phyloP scores from a whole-genome alignment of 2,329 filamentous ascomycete genomes.

The Beauveria sp. region DNA sequence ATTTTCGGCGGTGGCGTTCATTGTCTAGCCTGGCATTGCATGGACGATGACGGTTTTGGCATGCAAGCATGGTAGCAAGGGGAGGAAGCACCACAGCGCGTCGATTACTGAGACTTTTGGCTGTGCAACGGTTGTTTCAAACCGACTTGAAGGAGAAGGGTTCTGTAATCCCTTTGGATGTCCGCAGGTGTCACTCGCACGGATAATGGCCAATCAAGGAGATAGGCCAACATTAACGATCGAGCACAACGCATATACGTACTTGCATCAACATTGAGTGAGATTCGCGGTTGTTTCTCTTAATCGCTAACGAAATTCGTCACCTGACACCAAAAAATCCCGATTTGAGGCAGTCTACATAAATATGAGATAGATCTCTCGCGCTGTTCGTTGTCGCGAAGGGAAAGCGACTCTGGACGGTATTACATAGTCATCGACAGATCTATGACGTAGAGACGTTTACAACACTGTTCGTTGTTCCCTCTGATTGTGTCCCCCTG shows the following conservation, averaged over 20 bases:
- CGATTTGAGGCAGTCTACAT: background rate
- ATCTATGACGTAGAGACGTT: slow-evolving; percentile 1
- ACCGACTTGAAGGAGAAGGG: no score
- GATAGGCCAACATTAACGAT: background rate
- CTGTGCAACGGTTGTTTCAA: no score
- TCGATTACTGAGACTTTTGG: background rate
- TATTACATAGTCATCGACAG: background rate
- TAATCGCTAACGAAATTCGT: background rate
- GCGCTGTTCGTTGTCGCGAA: no score
- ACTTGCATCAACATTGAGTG: background rate
- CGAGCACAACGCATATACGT: background rate
- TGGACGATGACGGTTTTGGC: background rate
- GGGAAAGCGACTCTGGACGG: background rate
- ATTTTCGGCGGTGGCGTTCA: background rate
- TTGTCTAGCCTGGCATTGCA: background rate
- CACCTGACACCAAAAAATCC: background rate
- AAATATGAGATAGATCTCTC: background rate
- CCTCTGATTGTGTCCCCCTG: background rate
- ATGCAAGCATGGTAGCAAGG: background rate
- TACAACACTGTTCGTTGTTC: background rate
- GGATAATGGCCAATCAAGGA: no score
- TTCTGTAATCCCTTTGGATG: no score
- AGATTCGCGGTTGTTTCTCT: background rate
- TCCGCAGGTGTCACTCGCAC: no score
- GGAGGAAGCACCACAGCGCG: background rate